Evolutionary conservation across 106 monocot species (phyloP).

Genomic region (Allium sativum): DNA sequence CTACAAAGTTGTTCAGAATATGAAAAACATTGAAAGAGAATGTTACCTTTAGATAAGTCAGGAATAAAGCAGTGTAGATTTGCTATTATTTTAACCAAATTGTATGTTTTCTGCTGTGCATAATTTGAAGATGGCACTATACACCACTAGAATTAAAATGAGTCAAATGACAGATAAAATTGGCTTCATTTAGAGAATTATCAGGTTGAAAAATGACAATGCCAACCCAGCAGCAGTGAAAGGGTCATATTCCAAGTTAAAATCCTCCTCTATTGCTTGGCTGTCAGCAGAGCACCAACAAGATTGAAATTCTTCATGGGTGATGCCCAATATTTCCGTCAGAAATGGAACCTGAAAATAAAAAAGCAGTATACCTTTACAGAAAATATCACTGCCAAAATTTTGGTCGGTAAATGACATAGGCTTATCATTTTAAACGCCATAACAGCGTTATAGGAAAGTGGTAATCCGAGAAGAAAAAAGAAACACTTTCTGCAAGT

Average conservation of each 20-base stretch:
- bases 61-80: conserved; percentile 98
- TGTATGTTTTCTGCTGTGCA: conserved; percentile 83
- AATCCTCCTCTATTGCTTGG: conserved; percentile 67
- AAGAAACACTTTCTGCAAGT: no score
- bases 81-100: conserved; percentile 85
- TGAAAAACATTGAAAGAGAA: neutral
- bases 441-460: neutral
- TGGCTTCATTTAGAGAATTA: conserved; percentile 14
- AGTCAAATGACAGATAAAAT: conserved; percentile 34
- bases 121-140: conserved; percentile 43
- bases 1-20: no score
- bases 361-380: neutral
- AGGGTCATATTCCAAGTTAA: conserved; percentile 83
- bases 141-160: conserved; percentile 29
- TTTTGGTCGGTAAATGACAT: neutral
- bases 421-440: conserved; percentile 2
- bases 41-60: conserved; percentile 80
- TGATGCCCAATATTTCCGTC: conserved; percentile 62
- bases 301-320: conserved; percentile 63
- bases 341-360: conserved; percentile 61
- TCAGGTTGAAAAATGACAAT: conserved; percentile 22
- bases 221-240: conserved; percentile 55
- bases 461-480: no score
- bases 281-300: conserved; percentile 74
- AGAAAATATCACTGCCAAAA: no score